A percentile compares a stretch with the other conserved stretches of the same genome.
Evolutionary conservation across 768 basidiomycete species (phyloP).

Genomic region (Sarcodon aspratus): DNA sequence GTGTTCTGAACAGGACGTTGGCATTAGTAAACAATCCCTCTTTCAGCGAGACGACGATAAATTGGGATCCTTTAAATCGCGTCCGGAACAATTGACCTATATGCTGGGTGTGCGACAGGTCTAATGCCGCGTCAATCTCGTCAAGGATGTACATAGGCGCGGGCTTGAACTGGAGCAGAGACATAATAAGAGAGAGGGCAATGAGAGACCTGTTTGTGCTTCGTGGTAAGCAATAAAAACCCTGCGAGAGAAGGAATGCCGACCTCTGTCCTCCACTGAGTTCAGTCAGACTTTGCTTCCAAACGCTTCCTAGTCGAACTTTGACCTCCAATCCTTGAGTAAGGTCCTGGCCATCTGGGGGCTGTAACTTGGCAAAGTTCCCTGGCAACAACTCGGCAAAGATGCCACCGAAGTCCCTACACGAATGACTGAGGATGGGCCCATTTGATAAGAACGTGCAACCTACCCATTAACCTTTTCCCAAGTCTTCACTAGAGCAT

Average conservation of each 20-base stretch:
- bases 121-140: slow-evolving; percentile 96
- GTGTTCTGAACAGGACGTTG: slow-evolving; percentile 87
- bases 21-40: slow-evolving; percentile 97
- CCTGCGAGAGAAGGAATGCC: slow-evolving; percentile 10
- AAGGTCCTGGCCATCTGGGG: slow-evolving; percentile 87
- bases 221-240: too few species aligned
- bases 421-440: not conserved
- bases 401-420: slow-evolving; percentile 90
- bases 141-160: slow-evolving; percentile 99
- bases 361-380: slow-evolving; percentile 91
- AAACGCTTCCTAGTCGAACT: slow-evolving; percentile 86
- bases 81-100: slow-evolving; percentile 97
- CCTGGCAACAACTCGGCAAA: slow-evolving; percentile 93
- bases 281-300: slow-evolving; percentile 97
- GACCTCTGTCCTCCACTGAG: slow-evolving; percentile 95
- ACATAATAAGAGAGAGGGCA: slow-evolving; percentile 96
- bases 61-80: slow-evolving; percentile 95
- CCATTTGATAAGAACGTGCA: not conserved
- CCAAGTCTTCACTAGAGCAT: slow-evolving; percentile 92
- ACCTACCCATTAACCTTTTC: slow-evolving; percentile 84
- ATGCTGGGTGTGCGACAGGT: slow-evolving; percentile 93
- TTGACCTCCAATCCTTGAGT: slow-evolving; percentile 97
- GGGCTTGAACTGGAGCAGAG: slow-evolving; percentile 97
- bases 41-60: slow-evolving; percentile 95
- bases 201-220: slow-evolving; percentile 69